A percentile compares a stretch with the other conserved stretches of the same genome.
These are phyloP conservation scores for Hemileccinum rubropunctum DNA, from an alignment of 768 basidiomycete species.

Conservation along the genomic window DNA sequence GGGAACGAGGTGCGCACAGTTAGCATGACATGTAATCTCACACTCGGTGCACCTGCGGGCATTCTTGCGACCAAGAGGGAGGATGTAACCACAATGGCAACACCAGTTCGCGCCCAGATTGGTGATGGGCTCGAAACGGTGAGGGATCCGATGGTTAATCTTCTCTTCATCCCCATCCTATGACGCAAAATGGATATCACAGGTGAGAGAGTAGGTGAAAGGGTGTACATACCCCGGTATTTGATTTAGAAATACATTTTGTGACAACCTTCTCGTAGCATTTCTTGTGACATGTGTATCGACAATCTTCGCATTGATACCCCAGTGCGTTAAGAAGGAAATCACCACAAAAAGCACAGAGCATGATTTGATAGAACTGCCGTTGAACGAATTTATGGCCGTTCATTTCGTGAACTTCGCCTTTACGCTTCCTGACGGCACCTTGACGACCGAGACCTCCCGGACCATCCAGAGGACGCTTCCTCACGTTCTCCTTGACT, in stretches of 20 bases:
- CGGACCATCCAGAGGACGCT: conserved; percentile 88
- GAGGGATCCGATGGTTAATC: conserved; percentile 98
- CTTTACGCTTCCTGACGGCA: conserved; percentile 96
- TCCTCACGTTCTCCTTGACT: conserved; percentile 99
- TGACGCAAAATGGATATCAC: neutral
- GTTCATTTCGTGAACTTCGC: conserved; percentile 98
- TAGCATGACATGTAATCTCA: conserved; percentile 93
- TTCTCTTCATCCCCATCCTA: conserved; percentile 97
- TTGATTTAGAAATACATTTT: conserved; percentile 98
- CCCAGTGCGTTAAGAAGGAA: conserved; percentile 96
- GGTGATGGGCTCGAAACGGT: conserved; percentile 94
- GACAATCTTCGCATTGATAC: conserved; percentile 99
- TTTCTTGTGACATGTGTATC: conserved; percentile 98
- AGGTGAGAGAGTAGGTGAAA: neutral
- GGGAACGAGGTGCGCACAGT: conserved; percentile 96
- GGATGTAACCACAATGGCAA: conserved; percentile 98
- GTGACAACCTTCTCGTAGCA: conserved; percentile 99
- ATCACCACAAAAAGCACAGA: conserved; percentile 97
- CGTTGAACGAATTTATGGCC: conserved; percentile 97
- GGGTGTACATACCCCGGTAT: conserved; percentile 71
- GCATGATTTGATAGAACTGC: conserved; percentile 98
- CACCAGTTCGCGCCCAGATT: conserved; percentile 99
- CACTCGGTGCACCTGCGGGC: conserved; percentile 95
- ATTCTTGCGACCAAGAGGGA: conserved; percentile 95
- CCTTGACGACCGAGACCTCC: conserved; percentile 96